Conservation (phyloP, 2,329 filamentous ascomycete species). For the Cordyceps pruinosa region DNA sequence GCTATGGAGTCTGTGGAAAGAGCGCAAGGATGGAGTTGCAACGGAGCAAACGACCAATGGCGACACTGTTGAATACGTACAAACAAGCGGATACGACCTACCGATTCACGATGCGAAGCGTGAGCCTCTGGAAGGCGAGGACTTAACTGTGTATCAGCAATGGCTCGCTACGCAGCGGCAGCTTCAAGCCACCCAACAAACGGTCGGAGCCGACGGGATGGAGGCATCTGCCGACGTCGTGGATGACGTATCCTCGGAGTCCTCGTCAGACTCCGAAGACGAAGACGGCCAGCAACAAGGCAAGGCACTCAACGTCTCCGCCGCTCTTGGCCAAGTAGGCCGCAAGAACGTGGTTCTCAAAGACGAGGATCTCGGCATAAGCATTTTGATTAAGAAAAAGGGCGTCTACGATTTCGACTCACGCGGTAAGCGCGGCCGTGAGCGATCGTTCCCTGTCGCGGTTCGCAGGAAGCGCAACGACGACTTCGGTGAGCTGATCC, state of each 20-base stretch:
- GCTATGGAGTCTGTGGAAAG: constrained; percentile 75
- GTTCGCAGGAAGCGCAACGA: constrained; percentile 73
- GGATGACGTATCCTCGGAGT: constrained; percentile 80
- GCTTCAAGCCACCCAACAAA: constrained; percentile 72
- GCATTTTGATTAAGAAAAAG: constrained; percentile 80
- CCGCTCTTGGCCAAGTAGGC: constrained; percentile 73
- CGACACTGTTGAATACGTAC: constrained; percentile 59
- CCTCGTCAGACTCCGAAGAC: constrained; percentile 79
- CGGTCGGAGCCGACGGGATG: constrained; percentile 58
- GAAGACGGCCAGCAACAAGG: constrained; percentile 88
- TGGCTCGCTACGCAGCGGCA: constrained; percentile 85
- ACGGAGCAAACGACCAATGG: constrained; percentile 47
- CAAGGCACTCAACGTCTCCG: constrained; percentile 81
- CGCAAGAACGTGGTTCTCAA: constrained; percentile 80
- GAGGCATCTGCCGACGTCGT: constrained; percentile 66
- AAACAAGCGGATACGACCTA: constrained; percentile 56
- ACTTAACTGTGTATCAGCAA: constrained; percentile 79
- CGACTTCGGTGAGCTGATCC: constrained; percentile 90
- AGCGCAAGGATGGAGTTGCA: constrained; percentile 56
- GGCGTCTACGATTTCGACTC: constrained; percentile 93
- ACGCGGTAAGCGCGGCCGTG: constrained; percentile 81
- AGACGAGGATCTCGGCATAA: constrained; percentile 87
- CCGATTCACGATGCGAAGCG: constrained; percentile 55
- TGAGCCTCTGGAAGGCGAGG: constrained; percentile 63
- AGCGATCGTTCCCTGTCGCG: constrained; percentile 85